phyloP scores from a whole-genome alignment of 805 yeast species.

The Starmerella tilneyi region DNA sequence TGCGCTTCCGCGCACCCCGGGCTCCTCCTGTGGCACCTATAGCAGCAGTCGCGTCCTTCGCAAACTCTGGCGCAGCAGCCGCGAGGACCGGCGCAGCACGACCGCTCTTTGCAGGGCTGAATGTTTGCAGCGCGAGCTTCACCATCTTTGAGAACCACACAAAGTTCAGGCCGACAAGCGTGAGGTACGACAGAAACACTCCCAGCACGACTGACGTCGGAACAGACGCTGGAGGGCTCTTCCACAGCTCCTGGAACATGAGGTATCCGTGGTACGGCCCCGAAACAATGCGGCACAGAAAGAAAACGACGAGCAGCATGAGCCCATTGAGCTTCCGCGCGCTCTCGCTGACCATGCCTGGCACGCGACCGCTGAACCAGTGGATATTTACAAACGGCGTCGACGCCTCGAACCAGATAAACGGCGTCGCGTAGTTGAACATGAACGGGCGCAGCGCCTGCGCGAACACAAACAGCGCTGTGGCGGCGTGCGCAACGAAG shows the following conservation, averaged over 20 bases:
- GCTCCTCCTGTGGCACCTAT: no score
- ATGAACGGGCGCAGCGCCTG: conserved; percentile 61
- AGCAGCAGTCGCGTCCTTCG: not conserved
- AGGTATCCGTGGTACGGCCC: conserved; percentile 63
- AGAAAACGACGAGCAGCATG: conserved; percentile 56
- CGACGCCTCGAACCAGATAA: conserved; percentile 74
- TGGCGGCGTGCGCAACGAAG: conserved; percentile 72
- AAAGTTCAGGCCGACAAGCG: conserved; percentile 59
- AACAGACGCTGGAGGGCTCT: conserved; percentile 29
- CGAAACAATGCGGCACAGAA: conserved; percentile 71
- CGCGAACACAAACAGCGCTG: conserved; percentile 65
- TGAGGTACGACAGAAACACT: conserved; percentile 48
- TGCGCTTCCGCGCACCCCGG: conserved; percentile 3
- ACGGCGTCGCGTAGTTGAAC: conserved; percentile 71
- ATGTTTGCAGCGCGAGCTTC: conserved; percentile 44
- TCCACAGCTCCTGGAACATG: conserved; percentile 31
- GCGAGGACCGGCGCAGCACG: not conserved
- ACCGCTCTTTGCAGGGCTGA: conserved; percentile 30
- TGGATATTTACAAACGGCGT: conserved; percentile 92
- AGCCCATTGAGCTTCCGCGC: conserved; percentile 61
- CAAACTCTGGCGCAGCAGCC: not conserved
- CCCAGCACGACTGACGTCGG: conserved; percentile 41
- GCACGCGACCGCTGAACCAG: conserved; percentile 78
- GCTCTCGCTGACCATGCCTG: conserved; percentile 51
- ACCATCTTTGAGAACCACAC: conserved; percentile 89